Percentiles rank a stretch among this genome's conserved stretches.
These are phyloP conservation scores for Linum lewisii DNA, from an alignment of 345 rosid genomes.

Conservation along the genomic window DNA sequence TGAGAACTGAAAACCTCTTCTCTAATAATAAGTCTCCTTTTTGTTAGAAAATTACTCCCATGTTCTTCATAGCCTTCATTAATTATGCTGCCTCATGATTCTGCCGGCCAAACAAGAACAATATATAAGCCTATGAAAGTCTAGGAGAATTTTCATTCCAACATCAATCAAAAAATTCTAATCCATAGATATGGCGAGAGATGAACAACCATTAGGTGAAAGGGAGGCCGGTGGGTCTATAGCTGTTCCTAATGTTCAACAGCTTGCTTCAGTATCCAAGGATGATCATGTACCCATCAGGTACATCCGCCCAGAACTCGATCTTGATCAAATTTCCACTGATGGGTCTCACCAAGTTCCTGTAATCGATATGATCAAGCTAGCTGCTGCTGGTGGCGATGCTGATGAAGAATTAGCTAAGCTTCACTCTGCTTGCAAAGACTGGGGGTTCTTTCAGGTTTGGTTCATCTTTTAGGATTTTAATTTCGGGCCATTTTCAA, in stretches of 20 bases:
- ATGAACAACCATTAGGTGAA: not conserved
- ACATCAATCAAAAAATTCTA: too few relatives aligned
- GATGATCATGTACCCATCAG: not conserved
- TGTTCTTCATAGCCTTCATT: too few relatives aligned
- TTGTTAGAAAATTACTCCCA: too few relatives aligned
- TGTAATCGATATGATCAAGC: slow-evolving; percentile 31
- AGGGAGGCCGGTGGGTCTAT: slow-evolving; percentile 20
- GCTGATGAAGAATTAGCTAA: slow-evolving; percentile 23
- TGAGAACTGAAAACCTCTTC: too few relatives aligned
- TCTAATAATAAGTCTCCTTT: too few relatives aligned
- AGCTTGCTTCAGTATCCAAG: slow-evolving; percentile 19
- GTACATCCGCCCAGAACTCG: slow-evolving; percentile 25
- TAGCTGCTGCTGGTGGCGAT: slow-evolving; percentile 2
- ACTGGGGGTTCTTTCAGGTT: slow-evolving; percentile 60
- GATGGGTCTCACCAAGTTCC: slow-evolving; percentile 26
- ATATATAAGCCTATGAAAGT: too few relatives aligned
- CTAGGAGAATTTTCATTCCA: too few relatives aligned
- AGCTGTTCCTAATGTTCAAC: slow-evolving; percentile 30
- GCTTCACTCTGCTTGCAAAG: slow-evolving; percentile 44
- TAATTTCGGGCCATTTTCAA: not conserved
- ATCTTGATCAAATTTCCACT: slow-evolving; percentile 8
- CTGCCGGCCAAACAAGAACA: too few relatives aligned
- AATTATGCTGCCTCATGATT: too few relatives aligned
- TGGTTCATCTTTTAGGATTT: not conserved
- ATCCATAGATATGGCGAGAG: not conserved